Evolutionary conservation across 768 basidiomycete species (phyloP), one percentile per base, ranked within the genome.

Genomic region (Kwoniella sp.): DNA sequence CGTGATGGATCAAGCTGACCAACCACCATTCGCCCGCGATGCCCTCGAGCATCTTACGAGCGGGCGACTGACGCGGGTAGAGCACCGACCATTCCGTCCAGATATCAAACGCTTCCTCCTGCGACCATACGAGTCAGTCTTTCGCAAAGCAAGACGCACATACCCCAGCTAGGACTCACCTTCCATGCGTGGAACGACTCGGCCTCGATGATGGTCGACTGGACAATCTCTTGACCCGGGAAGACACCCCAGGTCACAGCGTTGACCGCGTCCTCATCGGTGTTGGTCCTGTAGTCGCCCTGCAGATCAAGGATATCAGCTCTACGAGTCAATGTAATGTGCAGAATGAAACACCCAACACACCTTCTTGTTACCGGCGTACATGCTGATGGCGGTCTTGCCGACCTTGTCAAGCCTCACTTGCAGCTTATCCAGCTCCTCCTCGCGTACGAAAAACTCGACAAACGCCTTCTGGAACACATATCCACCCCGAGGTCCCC

Each of bases 181-280:
- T 92, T 96, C 95, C 95, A 99, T 0, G 89, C 85, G 29, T 88
- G 75, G 79, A 99, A 99, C 12, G 89, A 93, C 68, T 90, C 86
- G 43, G 82, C 82, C 69, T 96, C 95, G 29, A 99, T 98, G 60
- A 98, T 90, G 0, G 95, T 99, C 5, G 93, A 88, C 67, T 96
- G 93, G 1, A 85, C 82, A 39, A 99, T 86, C 74, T 99, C 95
- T 69, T 95, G 88, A 0, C 89, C 95, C 0, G 91, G 89, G 73
- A 99, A 99, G 5, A 98, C 85, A 50, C 92, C 95, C 95, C 95
- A 99, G 1, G 95, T 99, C 6, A 99, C 95, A 0, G 91, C 92
- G 73, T 96, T 96, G 50, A 88, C 82, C 12, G 83, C 86, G 28
- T 81, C 83, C 39, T 85, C 82, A 1, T 81, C 78, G 20, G 93